These are phyloP conservation scores for Brassica cretica DNA, from an alignment of 345 rosid genomes.

Conservation along the genomic window DNA sequence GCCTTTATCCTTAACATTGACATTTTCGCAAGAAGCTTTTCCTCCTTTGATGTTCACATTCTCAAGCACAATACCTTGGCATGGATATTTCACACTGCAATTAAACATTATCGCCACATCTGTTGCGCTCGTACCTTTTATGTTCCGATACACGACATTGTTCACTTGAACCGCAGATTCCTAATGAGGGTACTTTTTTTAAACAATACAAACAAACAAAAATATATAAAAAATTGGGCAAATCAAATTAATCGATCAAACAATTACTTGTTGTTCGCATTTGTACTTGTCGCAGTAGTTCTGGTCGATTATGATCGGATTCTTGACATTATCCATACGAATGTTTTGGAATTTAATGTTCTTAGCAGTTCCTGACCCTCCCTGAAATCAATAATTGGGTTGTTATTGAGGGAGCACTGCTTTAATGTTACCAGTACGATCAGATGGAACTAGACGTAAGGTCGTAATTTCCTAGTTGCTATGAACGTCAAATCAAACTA, in stretches of 20 bases:
- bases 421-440: background rate
- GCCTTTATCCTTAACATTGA: constrained; percentile 42
- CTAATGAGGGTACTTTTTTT: constrained; percentile 32
- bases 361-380: constrained; percentile 87
- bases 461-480: background rate
- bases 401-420: background rate
- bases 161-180: constrained; percentile 67
- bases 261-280: constrained; percentile 66
- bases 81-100: constrained; percentile 66
- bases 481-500: background rate
- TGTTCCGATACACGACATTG: constrained; percentile 69
- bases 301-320: constrained; percentile 88
- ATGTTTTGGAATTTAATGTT: constrained; percentile 72
- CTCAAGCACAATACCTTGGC: constrained; percentile 61
- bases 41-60: constrained; percentile 44
- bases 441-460: background rate
- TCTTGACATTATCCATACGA: constrained; percentile 65
- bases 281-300: constrained; percentile 71
- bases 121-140: constrained; percentile 70
- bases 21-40: constrained; percentile 63
- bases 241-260: background rate
- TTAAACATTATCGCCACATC: constrained; percentile 61
- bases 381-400: constrained; percentile 42
- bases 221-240: background rate
- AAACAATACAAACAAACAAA: background rate